Conservation (phyloP, 2,329 filamentous ascomycete species). For the Paecilomyces fulvus region DNA sequence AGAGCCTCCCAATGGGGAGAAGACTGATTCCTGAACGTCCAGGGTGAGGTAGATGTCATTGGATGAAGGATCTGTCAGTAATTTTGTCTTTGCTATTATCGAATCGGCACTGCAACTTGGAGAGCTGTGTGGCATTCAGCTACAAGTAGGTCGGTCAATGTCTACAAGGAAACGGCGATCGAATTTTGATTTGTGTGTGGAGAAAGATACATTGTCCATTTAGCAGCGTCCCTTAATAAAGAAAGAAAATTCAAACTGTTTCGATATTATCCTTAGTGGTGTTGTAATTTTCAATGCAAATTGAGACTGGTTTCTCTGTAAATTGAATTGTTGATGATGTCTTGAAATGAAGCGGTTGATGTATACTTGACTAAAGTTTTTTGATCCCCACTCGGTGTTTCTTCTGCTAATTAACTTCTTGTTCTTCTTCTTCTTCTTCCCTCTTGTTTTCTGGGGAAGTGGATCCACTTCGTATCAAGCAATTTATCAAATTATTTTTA, state of each 20-base stretch:
- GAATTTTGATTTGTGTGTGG: not conserved
- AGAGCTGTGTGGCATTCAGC: not conserved
- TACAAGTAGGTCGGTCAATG: not conserved
- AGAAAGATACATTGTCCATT: not conserved
- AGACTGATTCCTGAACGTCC: not conserved
- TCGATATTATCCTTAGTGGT: not conserved
- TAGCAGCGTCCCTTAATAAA: not conserved
- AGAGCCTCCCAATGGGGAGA: not conserved
- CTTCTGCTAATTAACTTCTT: not conserved
- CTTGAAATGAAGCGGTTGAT: not conserved
- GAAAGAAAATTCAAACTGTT: not conserved
- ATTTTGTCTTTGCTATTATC: not conserved
- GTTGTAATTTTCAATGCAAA: not conserved
- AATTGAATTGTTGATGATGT: not conserved
- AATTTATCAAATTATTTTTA: no score
- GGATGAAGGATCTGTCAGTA: not conserved
- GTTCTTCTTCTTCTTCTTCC: no score
- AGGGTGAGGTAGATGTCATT: not conserved
- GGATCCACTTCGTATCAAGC: not conserved
- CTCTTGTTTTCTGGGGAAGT: not conserved
- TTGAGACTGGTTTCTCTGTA: not conserved
- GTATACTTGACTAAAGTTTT: not conserved
- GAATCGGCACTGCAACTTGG: not conserved
- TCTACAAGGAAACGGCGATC: not conserved
- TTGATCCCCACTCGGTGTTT: not conserved